Base-by-base conservation (phyloP, 139 green algal species). In the Mychonastes homosphaera region DNA sequence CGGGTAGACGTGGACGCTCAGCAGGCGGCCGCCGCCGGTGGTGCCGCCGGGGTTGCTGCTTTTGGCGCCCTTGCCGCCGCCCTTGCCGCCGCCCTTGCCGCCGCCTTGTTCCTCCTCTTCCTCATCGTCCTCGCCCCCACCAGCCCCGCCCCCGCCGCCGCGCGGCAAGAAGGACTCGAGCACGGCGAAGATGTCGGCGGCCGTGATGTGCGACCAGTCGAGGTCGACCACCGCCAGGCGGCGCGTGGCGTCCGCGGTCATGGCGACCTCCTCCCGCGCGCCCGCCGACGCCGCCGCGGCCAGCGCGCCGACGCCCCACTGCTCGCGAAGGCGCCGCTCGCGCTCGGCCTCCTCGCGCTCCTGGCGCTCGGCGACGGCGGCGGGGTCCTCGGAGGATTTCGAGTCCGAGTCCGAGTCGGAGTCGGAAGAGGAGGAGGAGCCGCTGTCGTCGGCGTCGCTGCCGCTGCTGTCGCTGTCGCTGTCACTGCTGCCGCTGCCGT, bases 151-250 rank as follows among this genome's bases (percentile, higher is more conserved):
- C 36, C 7, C 36, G 7, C 65, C 55, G 0, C 68, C 65, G 8
- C 69, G 53, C 4, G 74, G 76, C 44, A 80, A 33, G 58, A 96
- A 95, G 32, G 82, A 95, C 39, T 67, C 66, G 70, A 96, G 72
- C 63, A 87, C 73, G 0, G 48, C 82, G 53, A 95, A 65, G 21
- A 96, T 77, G 62, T 93, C 86, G 32, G 87, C 72, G 38, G 89
- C 71, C 18, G 75, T 71, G 16, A 97, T 56, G 36, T 79, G 64
- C 12, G 85, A 71, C 90, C 90, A 97, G 65, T 97, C 88, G 44
- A 95, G 67, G 70, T 97, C 87, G 7, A 97, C 76, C 2, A 89
- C 60, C 0, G 90, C 90, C 32, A 96, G 55, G 19, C 88, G 50
- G 19, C 34, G 39, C n/a, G 61, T 67, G 13, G 16, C 50, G 50